These are phyloP conservation scores for Diaporthe humulicola DNA, from an alignment of 2,329 filamentous ascomycete genomes.

Conservation along the genomic window DNA sequence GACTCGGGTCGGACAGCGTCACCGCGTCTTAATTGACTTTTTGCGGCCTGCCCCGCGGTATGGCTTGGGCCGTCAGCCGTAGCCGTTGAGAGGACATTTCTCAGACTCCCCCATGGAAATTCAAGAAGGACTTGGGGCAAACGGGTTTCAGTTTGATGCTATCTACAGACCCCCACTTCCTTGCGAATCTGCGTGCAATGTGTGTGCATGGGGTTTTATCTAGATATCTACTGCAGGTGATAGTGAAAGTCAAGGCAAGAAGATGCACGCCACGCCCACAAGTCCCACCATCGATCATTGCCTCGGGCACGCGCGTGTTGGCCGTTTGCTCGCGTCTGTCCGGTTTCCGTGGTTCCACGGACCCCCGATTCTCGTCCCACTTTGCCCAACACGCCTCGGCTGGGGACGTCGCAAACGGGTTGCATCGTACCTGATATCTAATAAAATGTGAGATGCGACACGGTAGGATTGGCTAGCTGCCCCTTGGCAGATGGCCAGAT, in stretches of 20 bases:
- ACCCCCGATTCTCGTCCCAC: background rate
- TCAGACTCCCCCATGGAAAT: background rate
- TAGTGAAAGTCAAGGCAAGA: background rate
- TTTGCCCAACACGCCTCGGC: background rate
- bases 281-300: background rate
- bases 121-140: background rate
- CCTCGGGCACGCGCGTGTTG: background rate
- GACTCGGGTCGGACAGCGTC: background rate
- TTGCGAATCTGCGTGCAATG: background rate
- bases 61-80: background rate
- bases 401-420: background rate
- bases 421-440: background rate
- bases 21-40: constrained; percentile 28
- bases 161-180: background rate
- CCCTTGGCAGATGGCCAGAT: constrained; percentile 9
- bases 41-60: background rate
- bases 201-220: background rate
- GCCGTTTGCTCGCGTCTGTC: background rate
- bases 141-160: constrained; percentile 3
- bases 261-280: background rate
- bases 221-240: background rate
- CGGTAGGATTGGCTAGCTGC: background rate
- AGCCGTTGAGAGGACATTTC: background rate
- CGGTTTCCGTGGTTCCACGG: background rate
- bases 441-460: background rate